phyloP scores from a whole-genome alignment of 2,329 filamentous ascomycete genomes.

The Pestalotiopsis sp. region DNA sequence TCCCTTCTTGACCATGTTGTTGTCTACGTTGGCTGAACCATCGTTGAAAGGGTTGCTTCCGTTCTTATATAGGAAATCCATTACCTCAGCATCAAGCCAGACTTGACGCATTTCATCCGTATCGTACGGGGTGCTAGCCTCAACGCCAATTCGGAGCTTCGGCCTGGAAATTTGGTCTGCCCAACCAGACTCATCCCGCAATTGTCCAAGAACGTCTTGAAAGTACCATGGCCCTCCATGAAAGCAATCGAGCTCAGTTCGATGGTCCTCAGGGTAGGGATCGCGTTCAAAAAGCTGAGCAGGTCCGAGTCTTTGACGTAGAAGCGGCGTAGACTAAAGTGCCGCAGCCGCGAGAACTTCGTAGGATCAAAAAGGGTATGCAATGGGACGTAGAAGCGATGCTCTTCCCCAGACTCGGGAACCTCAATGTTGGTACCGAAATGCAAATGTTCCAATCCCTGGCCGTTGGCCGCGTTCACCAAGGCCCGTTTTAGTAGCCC shows the following conservation, averaged over 20 bases:
- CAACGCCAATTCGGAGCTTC: neutral
- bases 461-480: neutral
- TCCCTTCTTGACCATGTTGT: neutral
- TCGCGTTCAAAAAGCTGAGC: neutral
- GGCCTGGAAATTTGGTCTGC: neutral
- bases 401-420: neutral
- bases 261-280: neutral
- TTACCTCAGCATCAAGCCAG: neutral
- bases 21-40: neutral
- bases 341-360: neutral
- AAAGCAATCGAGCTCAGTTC: neutral
- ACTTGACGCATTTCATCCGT: neutral
- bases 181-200: neutral
- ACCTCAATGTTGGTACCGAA: neutral
- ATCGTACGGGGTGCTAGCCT: neutral
- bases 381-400: neutral
- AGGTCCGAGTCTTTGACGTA: neutral
- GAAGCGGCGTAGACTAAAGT: neutral
- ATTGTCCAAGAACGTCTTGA: neutral
- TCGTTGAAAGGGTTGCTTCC: neutral
- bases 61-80: neutral
- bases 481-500: neutral
- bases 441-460: neutral
- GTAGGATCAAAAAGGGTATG: neutral
- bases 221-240: neutral